Percentiles rank a stretch among this genome's conserved stretches.
phyloP scores from a whole-genome alignment of 495 filamentous ascomycete genomes.

The Articulospora tetracladia region DNA sequence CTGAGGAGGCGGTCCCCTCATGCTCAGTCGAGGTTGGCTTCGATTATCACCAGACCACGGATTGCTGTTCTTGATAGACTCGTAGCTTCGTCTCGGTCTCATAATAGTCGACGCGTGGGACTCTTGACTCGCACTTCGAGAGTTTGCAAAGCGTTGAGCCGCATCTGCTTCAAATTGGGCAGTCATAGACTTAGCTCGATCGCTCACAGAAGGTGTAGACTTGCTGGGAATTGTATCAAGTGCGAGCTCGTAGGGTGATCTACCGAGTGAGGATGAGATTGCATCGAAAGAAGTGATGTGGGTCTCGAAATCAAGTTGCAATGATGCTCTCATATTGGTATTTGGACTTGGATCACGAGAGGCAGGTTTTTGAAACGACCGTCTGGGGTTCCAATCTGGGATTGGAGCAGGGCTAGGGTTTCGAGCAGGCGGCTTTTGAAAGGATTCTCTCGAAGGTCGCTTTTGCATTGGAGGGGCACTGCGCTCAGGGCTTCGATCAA shows the following conservation, averaged over 20 bases:
- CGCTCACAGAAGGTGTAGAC: background rate
- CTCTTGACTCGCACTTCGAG: background rate
- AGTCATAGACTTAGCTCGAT: slow-evolving; percentile 20
- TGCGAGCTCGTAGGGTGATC: slow-evolving; percentile 13
- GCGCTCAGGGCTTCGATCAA: background rate
- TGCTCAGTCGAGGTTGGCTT: background rate
- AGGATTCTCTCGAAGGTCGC: background rate
- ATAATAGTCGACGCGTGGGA: background rate
- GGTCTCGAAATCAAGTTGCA: slow-evolving; percentile 9
- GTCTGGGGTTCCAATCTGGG: background rate
- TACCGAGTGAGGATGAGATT: slow-evolving; percentile 5
- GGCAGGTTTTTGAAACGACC: background rate
- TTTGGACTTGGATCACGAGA: background rate
- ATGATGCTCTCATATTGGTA: background rate
- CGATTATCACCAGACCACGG: slow-evolving; percentile 4
- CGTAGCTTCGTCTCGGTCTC: slow-evolving; percentile 2
- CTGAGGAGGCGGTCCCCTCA: background rate
- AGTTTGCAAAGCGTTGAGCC: background rate
- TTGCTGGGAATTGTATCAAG: background rate
- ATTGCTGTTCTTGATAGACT: background rate
- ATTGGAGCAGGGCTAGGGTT: background rate
- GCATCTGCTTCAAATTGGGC: slow-evolving; percentile 18
- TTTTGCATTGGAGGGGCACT: background rate
- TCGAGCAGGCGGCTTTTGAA: background rate
- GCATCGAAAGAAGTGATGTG: slow-evolving; percentile 7